phyloP scores from a whole-genome alignment of 345 rosid species.

The Theobroma cacao region DNA sequence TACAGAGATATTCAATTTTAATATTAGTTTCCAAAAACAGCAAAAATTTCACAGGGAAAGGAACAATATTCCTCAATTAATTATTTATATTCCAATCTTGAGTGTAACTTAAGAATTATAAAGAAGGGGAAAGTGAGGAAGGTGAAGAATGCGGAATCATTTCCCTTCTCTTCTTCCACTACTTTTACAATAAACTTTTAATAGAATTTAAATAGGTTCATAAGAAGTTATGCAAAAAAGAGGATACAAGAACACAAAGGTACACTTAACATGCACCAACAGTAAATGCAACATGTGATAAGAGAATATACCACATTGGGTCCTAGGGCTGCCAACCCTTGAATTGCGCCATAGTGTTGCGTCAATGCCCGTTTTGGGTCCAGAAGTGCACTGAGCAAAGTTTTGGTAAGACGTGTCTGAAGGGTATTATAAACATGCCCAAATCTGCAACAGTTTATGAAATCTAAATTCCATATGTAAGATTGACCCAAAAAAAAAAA shows the following conservation, averaged over 20 bases:
- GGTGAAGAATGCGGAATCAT: not conserved
- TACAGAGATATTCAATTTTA: no score
- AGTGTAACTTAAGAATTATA: not conserved
- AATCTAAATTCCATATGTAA: slow-evolving; percentile 9
- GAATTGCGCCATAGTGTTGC: slow-evolving; percentile 95
- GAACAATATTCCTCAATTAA: not conserved
- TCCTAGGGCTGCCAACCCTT: slow-evolving; percentile 91
- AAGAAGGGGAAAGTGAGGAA: not conserved
- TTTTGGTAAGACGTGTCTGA: slow-evolving; percentile 88
- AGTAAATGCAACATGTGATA: not conserved
- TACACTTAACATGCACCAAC: not conserved
- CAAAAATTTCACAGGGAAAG: not conserved
- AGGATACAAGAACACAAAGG: not conserved
- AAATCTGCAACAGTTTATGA: slow-evolving; percentile 47
- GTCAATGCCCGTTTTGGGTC: slow-evolving; percentile 85
- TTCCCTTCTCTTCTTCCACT: not conserved
- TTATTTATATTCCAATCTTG: not conserved
- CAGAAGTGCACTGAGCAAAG: slow-evolving; percentile 80
- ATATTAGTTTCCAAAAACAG: not conserved
- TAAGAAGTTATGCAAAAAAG: not conserved
- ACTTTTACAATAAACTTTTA: not conserved
- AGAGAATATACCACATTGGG: slow-evolving; percentile 72
- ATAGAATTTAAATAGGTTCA: not conserved
- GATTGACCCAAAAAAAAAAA: not conserved
- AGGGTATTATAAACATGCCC: slow-evolving; percentile 77